Evolutionary conservation across 2,329 filamentous ascomycete species (phyloP), one percentile per base, ranked within the genome.

Genomic region (Aspergillus sp.): DNA sequence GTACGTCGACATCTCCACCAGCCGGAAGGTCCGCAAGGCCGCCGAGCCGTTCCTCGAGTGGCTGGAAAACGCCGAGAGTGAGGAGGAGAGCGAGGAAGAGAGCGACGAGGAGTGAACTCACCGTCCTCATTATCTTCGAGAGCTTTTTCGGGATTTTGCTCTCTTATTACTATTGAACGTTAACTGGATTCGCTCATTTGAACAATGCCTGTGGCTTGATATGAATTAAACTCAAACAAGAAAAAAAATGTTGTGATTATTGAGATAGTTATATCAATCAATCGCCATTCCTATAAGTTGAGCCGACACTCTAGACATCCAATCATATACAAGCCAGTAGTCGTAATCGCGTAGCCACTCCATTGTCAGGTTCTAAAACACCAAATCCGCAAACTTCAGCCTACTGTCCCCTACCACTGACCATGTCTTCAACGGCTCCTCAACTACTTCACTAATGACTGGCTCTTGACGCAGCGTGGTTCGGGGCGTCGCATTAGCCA

Each of bases 11-110:
- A 76, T 95, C 56, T 71, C 87, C 55, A 92, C 86, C 56, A 96
- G 91, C 78, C 93, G 91, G 82, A 96, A 95, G 82, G 91, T 97
- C 58, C 91, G 92, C 78, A 93, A 95, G 81, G 88, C 90, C 60
- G 91, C 94, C 49, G 89, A 95, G 79, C 87, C 89, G 59, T 99
- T 99, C 83, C 82, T 97, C 68, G 88, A 86, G 65, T 97, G 92
- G 93, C 90, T 97, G 53, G 85, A 90, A 63, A 90, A 88, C 74
- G 92, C 92, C 49, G 88, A 89, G 59, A 75, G 76, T n/a, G 76
- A 77, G 23, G 85, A 87, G 55, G 86, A 87, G 19, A 21, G 19
- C 2, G 40, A 42, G 40, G 40, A 42, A 17, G 85, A 86, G 16
- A 61, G 58, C 21, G 51, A 61, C 16, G 55, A 58, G 45, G 83